These are phyloP conservation scores for Brassica incana DNA, from an alignment of 345 rosid genomes.

Conservation along the genomic window DNA sequence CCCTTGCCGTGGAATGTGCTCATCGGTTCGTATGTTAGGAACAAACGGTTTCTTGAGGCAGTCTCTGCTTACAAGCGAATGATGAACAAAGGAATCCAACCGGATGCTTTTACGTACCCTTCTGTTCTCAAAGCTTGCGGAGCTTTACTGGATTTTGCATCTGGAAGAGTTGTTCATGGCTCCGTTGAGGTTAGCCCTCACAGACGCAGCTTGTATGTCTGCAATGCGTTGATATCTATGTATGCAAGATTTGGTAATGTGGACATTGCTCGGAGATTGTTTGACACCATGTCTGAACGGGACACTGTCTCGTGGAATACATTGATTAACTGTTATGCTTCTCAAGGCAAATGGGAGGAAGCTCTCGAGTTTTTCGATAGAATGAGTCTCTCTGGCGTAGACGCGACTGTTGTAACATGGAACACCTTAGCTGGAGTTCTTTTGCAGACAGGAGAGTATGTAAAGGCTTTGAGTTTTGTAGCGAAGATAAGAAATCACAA, in stretches of 20 bases:
- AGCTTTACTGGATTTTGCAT: constrained; percentile 45
- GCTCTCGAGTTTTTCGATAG: constrained; percentile 51
- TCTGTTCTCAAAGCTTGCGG: constrained; percentile 82
- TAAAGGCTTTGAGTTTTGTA: constrained; percentile 48
- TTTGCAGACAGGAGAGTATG: constrained; percentile 47
- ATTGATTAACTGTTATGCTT: constrained; percentile 58
- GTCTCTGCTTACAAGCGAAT: constrained; percentile 52
- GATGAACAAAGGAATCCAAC: constrained; percentile 52
- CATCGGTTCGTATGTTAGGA: constrained; percentile 54
- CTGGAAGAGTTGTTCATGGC: constrained; percentile 58
- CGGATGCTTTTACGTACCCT: constrained; percentile 72
- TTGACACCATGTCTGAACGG: constrained; percentile 61
- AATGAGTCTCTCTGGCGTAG: constrained; percentile 49
- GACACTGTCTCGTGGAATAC: constrained; percentile 85
- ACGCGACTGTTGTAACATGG: constrained; percentile 59
- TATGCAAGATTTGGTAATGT: constrained; percentile 61
- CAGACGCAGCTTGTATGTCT: constrained; percentile 56
- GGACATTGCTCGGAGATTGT: constrained; percentile 52
- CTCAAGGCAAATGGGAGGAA: constrained; percentile 57
- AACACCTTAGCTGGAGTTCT: constrained; percentile 61
- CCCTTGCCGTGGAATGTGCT: constrained; percentile 73
- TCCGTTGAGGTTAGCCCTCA: constrained; percentile 45
- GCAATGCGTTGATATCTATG: constrained; percentile 76
- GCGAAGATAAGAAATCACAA: constrained; percentile 48
- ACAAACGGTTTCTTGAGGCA: constrained; percentile 48